These are phyloP conservation scores for Aspergillus alliaceus DNA, from an alignment of 2,329 filamentous ascomycete genomes.

Conservation along the genomic window DNA sequence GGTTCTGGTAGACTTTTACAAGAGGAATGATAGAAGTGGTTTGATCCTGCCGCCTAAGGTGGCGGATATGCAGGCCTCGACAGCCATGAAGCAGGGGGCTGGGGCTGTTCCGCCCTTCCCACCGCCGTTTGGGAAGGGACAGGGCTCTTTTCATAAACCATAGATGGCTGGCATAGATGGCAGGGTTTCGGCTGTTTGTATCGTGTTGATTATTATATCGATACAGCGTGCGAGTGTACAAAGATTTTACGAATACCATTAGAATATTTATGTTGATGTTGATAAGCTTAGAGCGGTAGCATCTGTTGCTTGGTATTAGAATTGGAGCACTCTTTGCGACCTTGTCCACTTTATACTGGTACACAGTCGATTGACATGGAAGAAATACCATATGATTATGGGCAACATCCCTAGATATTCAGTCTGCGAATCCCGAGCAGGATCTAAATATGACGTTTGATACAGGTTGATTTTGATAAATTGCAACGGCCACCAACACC, in stretches of 20 bases:
- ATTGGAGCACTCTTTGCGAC: no score
- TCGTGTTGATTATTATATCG: not conserved
- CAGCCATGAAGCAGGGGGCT: conserved; percentile 40
- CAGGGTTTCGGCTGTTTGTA: no score
- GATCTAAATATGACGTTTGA: not conserved
- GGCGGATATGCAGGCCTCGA: conserved; percentile 60
- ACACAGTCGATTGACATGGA: not conserved
- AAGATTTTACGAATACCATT: not conserved
- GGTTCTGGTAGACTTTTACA: conserved; percentile 85
- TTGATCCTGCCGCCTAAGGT: conserved; percentile 92
- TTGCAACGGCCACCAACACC: not conserved
- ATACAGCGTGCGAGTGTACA: not conserved
- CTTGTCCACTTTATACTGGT: not conserved
- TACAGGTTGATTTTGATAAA: not conserved
- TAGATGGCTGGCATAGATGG: no score
- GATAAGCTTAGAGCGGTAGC: not conserved
- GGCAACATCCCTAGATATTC: not conserved
- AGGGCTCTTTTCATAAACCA: not conserved
- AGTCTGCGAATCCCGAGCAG: not conserved
- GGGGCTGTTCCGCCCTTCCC: not conserved
- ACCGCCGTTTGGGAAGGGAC: not conserved
- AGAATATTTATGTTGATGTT: not conserved
- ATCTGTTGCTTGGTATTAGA: no score
- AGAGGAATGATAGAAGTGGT: conserved; percentile 80
- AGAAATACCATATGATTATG: not conserved